phyloP scores from a whole-genome alignment of 192 early-diverging fungal genomes.

The Coemansia sp. region DNA sequence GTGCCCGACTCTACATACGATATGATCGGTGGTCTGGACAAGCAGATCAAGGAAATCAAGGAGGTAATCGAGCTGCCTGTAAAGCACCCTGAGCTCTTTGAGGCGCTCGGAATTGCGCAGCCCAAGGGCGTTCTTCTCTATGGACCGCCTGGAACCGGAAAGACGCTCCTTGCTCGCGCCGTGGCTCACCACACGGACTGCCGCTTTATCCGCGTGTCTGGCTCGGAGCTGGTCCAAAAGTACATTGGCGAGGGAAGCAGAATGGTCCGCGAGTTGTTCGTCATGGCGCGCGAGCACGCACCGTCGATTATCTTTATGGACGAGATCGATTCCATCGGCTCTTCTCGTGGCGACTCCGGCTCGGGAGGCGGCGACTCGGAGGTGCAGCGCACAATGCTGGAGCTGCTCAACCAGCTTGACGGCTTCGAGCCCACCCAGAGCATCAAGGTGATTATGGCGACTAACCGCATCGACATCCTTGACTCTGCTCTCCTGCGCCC shows the following conservation, averaged over 20 bases:
- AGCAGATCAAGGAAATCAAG: slow-evolving; percentile 99
- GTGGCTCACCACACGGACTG: slow-evolving; percentile 94
- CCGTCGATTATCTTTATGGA: slow-evolving; percentile 94
- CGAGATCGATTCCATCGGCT: slow-evolving; percentile 89
- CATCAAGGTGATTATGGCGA: slow-evolving; percentile 93
- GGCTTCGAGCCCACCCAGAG: slow-evolving; percentile 89
- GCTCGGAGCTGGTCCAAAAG: slow-evolving; percentile 88
- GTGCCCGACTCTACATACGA: slow-evolving; percentile 99
- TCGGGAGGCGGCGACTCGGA: slow-evolving; percentile 80
- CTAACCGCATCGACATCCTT: slow-evolving; percentile 87
- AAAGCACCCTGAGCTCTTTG: slow-evolving; percentile 99
- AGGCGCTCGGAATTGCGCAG: slow-evolving; percentile 95
- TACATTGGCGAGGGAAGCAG: slow-evolving; percentile 91
- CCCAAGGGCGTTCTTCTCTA: slow-evolving; percentile 97
- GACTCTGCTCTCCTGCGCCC: slow-evolving; percentile 85
- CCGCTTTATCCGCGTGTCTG: slow-evolving; percentile 86
- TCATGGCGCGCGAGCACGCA: slow-evolving; percentile 88
- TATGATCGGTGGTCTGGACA: slow-evolving; percentile 97
- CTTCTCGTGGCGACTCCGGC: slow-evolving; percentile 75
- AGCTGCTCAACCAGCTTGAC: slow-evolving; percentile 85
- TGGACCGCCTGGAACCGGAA: slow-evolving; percentile 86
- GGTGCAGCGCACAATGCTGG: slow-evolving; percentile 88
- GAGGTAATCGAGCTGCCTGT: slow-evolving; percentile 99
- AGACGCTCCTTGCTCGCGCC: slow-evolving; percentile 83
- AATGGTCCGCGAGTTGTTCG: slow-evolving; percentile 88